A percentile compares a stretch with the other conserved stretches of the same genome.
Conservation (phyloP, 2,329 filamentous ascomycete genomes). For the Diaporthe sp. region DNA sequence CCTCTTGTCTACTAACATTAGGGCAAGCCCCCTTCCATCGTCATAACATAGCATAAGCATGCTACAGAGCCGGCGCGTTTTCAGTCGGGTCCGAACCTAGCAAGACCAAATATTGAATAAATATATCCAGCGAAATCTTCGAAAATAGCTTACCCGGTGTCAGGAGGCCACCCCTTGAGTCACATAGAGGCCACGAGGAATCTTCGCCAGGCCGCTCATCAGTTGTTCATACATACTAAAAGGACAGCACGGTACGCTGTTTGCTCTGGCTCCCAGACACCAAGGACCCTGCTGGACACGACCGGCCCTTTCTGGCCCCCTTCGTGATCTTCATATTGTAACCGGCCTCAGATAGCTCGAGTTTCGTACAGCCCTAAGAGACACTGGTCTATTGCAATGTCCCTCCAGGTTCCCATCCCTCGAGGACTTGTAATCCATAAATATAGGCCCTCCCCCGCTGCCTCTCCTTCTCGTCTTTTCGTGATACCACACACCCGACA, state of each 20-base stretch:
- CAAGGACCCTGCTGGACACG: not conserved
- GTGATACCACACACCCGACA: no score
- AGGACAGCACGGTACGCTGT: no score
- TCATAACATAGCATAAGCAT: not conserved
- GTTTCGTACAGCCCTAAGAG: not conserved
- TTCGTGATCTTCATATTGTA: not conserved
- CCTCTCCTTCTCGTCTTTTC: not conserved
- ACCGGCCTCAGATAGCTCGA: not conserved
- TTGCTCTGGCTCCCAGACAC: no score
- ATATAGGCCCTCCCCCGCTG: not conserved
- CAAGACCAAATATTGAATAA: not conserved
- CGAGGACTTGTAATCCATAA: not conserved
- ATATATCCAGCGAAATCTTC: no score
- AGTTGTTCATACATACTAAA: no score
- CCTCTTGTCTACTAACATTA: not conserved
- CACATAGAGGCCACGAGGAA: no score
- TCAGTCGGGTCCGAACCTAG: not conserved
- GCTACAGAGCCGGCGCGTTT: not conserved
- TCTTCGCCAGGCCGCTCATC: no score
- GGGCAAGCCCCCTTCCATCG: not conserved
- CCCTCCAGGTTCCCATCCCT: not conserved
- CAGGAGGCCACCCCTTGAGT: no score
- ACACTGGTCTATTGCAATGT: not conserved
- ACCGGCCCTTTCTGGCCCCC: no score
- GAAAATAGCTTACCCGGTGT: no score